Conservation (phyloP, 805 yeast species). For the Pichia nanzhaoensis region DNA sequence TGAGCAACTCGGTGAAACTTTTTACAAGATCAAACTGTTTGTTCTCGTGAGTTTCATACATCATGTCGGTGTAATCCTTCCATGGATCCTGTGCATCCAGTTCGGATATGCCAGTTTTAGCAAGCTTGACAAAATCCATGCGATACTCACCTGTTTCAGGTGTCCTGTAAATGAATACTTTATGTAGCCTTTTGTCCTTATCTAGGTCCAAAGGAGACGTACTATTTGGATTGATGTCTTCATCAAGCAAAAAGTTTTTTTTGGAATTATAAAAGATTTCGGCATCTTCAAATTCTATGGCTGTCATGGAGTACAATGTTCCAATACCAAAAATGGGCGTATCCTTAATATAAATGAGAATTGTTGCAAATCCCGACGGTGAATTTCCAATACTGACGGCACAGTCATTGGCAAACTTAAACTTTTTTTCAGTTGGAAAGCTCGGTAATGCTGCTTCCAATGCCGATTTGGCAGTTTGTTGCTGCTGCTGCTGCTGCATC, state of each 20-base stretch:
- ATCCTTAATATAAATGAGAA: slow-evolving; percentile 12
- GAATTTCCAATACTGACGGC: slow-evolving; percentile 11
- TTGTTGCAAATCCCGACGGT: slow-evolving; percentile 14
- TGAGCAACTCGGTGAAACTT: slow-evolving; percentile 14
- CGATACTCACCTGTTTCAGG: slow-evolving; percentile 10
- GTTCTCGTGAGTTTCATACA: slow-evolving; percentile 11
- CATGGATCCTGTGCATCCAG: slow-evolving; percentile 18
- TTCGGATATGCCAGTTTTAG: slow-evolving; percentile 11
- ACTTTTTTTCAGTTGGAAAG: slow-evolving; percentile 7
- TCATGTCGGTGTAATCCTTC: slow-evolving; percentile 16
- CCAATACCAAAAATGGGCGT: slow-evolving; percentile 17
- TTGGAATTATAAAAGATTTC: slow-evolving; percentile 15
- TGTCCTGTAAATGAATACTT: slow-evolving; percentile 11
- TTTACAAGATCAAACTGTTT: slow-evolving; percentile 12
- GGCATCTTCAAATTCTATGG: slow-evolving; percentile 11
- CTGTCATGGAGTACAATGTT: slow-evolving; percentile 1
- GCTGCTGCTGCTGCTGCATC: too few species aligned
- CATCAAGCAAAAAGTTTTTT: slow-evolving; percentile 13
- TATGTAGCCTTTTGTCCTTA: slow-evolving; percentile 11
- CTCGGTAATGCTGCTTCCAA: not conserved
- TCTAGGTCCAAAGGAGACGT: slow-evolving; percentile 4
- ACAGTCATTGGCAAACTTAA: slow-evolving; percentile 12
- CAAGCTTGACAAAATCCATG: slow-evolving; percentile 12
- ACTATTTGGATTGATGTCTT: slow-evolving; percentile 8
- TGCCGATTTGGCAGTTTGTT: too few species aligned